Base-by-base conservation (phyloP, 345 rosid genomes). In the Eucalyptus marginata region DNA sequence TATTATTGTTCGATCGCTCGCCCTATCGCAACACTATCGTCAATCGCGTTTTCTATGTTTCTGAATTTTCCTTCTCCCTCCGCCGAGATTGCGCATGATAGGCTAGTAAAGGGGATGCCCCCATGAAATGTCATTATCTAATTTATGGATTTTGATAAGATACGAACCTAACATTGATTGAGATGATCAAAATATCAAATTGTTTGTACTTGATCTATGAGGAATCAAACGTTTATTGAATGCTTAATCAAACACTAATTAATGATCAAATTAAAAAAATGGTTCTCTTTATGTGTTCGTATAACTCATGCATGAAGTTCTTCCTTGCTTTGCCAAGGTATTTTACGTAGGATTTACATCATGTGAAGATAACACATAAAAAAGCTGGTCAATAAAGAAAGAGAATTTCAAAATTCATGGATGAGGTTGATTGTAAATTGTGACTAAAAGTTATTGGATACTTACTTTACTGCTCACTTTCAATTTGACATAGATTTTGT, bases 51-150 rank as follows among this genome's bases (percentile, higher is more conserved):
- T 64, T 64, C 18, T 64, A 64, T 29, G 71, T 29, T 14, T 29
- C 71, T 29, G 18, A 64, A 64, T 54, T 64, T 99, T 96, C 86
- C 92, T 94, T 47, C 99, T 97, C 43, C 97, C 98, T n/a, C 94
- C 98, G 89, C 95, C 98, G 87, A 96, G 98, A 80, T 96, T 92
- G 44, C 88, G 85, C 16, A 2, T 62, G 68, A 5, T 3, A 62
- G 68, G 31, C 68, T 6, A 29, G 5, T 62, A 62, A 20, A 97
- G 94, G 52, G 14, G 92, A 62, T 62, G 31, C 71, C 71, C 33
- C 58, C n/a, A 0, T 59, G 14, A 59, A 59, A 59, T 10, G 0
- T 59, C 13, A 12, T 76, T 29, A 29, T 92, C 86, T 44, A 89
- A 89, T 88, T 88, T 87, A n/a, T 91, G 91, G 87, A 86, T 52